phyloP scores from a whole-genome alignment of 176 grass and related monocot genomes.

The Eremochloa ophiuroides region DNA sequence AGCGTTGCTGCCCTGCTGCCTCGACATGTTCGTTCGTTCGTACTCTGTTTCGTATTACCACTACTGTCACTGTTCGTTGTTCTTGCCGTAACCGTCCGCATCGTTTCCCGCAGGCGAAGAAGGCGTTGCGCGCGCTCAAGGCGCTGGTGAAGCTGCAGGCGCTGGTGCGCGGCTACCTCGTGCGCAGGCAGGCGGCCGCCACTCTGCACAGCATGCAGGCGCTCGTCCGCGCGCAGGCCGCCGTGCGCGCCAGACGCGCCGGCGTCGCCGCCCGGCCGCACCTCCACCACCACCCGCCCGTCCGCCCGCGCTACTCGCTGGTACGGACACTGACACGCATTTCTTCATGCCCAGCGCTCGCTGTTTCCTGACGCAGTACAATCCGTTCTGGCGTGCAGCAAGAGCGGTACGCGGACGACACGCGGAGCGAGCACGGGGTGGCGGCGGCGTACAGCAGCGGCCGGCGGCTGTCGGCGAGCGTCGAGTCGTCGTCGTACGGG shows the following conservation, averaged over 20 bases:
- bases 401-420: conserved; percentile 59
- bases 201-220: conserved; percentile 90
- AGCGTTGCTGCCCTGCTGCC: background rate
- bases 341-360: no score
- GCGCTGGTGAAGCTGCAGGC: conserved; percentile 92
- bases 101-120: conserved; percentile 56
- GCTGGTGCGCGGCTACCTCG: conserved; percentile 76
- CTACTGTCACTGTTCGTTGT: background rate
- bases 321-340: no score
- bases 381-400: conserved; percentile 30
- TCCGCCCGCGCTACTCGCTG: conserved; percentile 39
- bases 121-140: conserved; percentile 90
- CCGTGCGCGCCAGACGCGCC: conserved; percentile 47
- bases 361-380: background rate
- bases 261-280: conserved; percentile 28
- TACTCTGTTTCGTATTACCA: conserved; percentile 1
- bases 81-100: background rate
- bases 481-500: conserved; percentile 70
- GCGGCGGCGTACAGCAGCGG: conserved; percentile 54
- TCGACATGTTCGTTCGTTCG: background rate
- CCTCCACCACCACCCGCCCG: conserved; percentile 33
- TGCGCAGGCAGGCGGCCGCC: conserved; percentile 73
- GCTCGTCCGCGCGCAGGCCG: conserved; percentile 75
- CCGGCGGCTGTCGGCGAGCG: conserved; percentile 60
- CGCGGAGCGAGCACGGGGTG: conserved; percentile 58